Base-by-base conservation (phyloP, 139 green algal species). In the Auxenochlorella protothecoides region DNA sequence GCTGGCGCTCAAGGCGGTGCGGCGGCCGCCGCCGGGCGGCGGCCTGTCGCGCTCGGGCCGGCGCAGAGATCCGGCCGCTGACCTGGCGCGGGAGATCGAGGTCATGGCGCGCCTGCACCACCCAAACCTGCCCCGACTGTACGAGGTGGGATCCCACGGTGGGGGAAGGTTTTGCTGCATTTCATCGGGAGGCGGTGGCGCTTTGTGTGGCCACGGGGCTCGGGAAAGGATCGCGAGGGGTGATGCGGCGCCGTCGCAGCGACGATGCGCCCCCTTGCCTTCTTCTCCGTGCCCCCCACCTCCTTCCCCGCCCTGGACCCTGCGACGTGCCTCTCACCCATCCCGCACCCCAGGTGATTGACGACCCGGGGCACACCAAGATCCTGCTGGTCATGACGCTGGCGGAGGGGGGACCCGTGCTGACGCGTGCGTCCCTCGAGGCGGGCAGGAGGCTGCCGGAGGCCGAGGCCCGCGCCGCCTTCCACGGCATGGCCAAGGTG, bases 331-430 rank as follows among this genome's bases (percentile, higher is more conserved):
- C 27, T 44, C 27, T 44, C 27, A 44, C 27, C 27, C 27, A 44
- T 44, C 27, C 27, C 27, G 27, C 52, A 4, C 51, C 13, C 27
- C 71, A 75, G 71, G 63, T 95, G 7, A 88, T 94, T 51, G 87
- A 96, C 68, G 89, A 92, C 73, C 79, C 80, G 2, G 69, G 64
- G 3, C 74, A 78, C 67, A 86, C 75, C 74, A 91, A 92, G 84
- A 86, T 93, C 69, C 81, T 92, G 73, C 81, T 95, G 68, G 88
- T 96, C 27, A 92, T 96, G 88, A 87, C 91, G 63, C 93, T 91
- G 73, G 83, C 88, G 72, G 87, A 93, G 76, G 87, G 87, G 0
- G 90, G 88, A 53, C 87, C 88, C 3, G 84, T 92, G 63, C 78
- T 92, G 74, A 85, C 82, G 4, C 75, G 89, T 0, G 82, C 85